Conservation (phyloP, 345 rosid species). For the Brassica rapa region DNA sequence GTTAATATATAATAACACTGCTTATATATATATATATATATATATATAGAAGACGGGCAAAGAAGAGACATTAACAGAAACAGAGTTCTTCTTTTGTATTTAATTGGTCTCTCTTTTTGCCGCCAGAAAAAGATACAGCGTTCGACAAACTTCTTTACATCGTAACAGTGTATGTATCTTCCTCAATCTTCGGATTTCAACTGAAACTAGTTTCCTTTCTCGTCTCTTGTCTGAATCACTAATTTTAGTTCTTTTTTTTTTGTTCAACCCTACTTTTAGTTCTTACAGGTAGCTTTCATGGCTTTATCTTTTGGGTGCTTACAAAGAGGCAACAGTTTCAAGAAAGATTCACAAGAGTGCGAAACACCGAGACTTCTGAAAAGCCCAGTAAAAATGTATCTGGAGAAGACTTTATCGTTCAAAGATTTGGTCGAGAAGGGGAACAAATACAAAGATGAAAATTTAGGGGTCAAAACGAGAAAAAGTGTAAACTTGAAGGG, state of each 20-base stretch:
- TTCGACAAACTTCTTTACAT: slow-evolving; percentile 22
- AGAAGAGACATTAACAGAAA: slow-evolving; percentile 28
- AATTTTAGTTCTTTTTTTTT: neutral
- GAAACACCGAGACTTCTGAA: slow-evolving; percentile 31
- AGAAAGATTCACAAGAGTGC: slow-evolving; percentile 36
- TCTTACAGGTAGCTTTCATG: slow-evolving; percentile 27
- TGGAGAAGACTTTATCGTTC: slow-evolving; percentile 41
- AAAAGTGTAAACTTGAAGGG: slow-evolving; percentile 40
- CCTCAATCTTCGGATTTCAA: slow-evolving; percentile 16
- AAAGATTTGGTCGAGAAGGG: slow-evolving; percentile 33
- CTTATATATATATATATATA: slow-evolving; percentile 21
- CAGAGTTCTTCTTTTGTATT: slow-evolving; percentile 26
- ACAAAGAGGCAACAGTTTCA: slow-evolving; percentile 30
- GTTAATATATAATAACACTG: slow-evolving; percentile 9
- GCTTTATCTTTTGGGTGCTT: slow-evolving; percentile 37
- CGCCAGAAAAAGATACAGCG: neutral
- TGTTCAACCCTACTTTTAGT: neutral
- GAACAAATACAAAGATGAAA: slow-evolving; percentile 11
- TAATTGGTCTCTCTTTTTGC: slow-evolving; percentile 1
- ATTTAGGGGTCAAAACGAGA: slow-evolving; percentile 25
- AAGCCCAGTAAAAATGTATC: neutral
- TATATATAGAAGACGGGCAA: slow-evolving; percentile 32
- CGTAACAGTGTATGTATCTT: slow-evolving; percentile 32
- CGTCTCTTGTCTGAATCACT: neutral
- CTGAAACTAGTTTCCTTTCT: neutral